Percentiles rank a stretch among this genome's conserved stretches.
phyloP scores from a whole-genome alignment of 1,284 basidiomycete species.

The Pseudozyma hubeiensis region DNA sequence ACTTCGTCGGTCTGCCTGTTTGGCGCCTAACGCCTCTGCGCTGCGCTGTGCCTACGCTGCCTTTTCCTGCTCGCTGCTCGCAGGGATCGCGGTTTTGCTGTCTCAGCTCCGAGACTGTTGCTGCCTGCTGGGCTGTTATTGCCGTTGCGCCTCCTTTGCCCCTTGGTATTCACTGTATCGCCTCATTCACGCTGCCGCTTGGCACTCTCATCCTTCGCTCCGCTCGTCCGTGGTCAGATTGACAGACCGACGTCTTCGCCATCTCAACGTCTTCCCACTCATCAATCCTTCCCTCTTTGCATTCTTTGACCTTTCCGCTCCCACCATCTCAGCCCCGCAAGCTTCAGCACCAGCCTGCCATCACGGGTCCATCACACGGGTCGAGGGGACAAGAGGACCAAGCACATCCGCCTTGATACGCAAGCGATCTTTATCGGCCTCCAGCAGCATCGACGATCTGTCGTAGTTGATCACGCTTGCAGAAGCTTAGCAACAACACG shows the following conservation, averaged over 20 bases:
- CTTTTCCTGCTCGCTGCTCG: background rate
- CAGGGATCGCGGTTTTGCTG: too few species aligned
- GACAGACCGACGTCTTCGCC: conserved; percentile 18
- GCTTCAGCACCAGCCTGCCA: conserved; percentile 8
- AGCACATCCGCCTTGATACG: background rate
- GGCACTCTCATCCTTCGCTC: conserved; percentile 9
- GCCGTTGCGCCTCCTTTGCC: too few species aligned
- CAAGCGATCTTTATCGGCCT: background rate
- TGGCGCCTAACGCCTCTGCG: background rate
- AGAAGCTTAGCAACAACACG: background rate
- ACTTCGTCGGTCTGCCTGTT: background rate
- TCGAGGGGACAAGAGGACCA: conserved; percentile 10
- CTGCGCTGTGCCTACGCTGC: conserved; percentile 2
- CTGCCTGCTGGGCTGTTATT: too few species aligned
- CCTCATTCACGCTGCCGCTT: conserved; percentile 3
- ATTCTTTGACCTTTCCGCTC: conserved; percentile 7
- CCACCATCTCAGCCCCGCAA: background rate
- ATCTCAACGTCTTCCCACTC: conserved; percentile 9
- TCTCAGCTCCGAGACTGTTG: too few species aligned
- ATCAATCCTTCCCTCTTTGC: conserved; percentile 6
- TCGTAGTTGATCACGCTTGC: background rate
- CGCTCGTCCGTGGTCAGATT: conserved; percentile 12
- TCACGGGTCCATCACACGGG: conserved; percentile 11
- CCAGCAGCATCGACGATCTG: background rate
- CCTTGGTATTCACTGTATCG: background rate